phyloP scores from a whole-genome alignment of 176 grass and related monocot genomes.

The bread wheat (Triticum aestivum) region IWGSC_CS_RefSeq_v2.1 NC_057794.1:36459217-36459716 shows the following conservation, averaged over 20 bases:
- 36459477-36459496: background rate
- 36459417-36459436: background rate
- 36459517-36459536: background rate
- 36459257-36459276: background rate
- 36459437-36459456: background rate
- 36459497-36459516: background rate
- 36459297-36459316: background rate
- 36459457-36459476: background rate
- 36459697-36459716: conserved; percentile 14
- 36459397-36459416: background rate
- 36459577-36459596: background rate
- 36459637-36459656: background rate
- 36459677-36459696: background rate
- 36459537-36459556: background rate
- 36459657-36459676: conserved; percentile 4
- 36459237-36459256: background rate
- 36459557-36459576: background rate
- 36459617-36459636: background rate
- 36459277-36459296: background rate
- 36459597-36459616: background rate
- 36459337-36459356: background rate
- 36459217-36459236: background rate
- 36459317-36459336: conserved; percentile 5
- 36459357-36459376: background rate
- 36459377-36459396: too few species aligned